These are phyloP conservation scores for Bombardia bombarda DNA, from an alignment of 495 filamentous ascomycete species.

Conservation along the genomic window DNA sequence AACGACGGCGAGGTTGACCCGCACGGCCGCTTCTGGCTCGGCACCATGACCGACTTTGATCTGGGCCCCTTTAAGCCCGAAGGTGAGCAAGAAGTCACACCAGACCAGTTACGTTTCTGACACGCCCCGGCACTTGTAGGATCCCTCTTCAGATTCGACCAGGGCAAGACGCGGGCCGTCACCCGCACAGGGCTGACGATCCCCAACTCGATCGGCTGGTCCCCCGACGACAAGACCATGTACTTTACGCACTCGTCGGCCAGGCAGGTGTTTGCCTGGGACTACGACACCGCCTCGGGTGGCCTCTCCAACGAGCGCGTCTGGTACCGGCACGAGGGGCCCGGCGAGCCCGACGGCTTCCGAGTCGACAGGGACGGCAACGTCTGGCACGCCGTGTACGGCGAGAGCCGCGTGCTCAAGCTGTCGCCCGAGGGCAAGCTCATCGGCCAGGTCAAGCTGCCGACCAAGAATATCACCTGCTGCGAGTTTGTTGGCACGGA, in stretches of 20 bases:
- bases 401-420: slow-evolving; percentile 58
- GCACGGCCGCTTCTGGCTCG: slow-evolving; percentile 77
- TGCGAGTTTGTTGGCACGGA: slow-evolving; percentile 65
- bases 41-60: slow-evolving; percentile 77
- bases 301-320: slow-evolving; percentile 57
- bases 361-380: slow-evolving; percentile 64
- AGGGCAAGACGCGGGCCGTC: slow-evolving; percentile 6
- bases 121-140: slow-evolving; percentile 17
- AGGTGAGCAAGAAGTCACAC: slow-evolving; percentile 30
- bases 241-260: slow-evolving; percentile 76
- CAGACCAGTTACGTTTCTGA: background rate
- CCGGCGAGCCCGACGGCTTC: slow-evolving; percentile 65
- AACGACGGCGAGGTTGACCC: slow-evolving; percentile 83
- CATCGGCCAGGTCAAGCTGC: slow-evolving; percentile 56
- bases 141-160: slow-evolving; percentile 31
- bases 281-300: slow-evolving; percentile 59
- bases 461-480: slow-evolving; percentile 65
- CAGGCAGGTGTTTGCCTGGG: slow-evolving; percentile 64
- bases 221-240: slow-evolving; percentile 61
- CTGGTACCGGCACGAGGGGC: slow-evolving; percentile 55
- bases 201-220: slow-evolving; percentile 79
- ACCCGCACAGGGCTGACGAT: slow-evolving; percentile 48
- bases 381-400: slow-evolving; percentile 73
- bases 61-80: slow-evolving; percentile 42
- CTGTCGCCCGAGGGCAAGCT: slow-evolving; percentile 57